Evolutionary conservation across 257 asterid genomes (phyloP), one percentile per base, ranked within the genome.

Genomic region (Penstemon eatonii): DNA sequence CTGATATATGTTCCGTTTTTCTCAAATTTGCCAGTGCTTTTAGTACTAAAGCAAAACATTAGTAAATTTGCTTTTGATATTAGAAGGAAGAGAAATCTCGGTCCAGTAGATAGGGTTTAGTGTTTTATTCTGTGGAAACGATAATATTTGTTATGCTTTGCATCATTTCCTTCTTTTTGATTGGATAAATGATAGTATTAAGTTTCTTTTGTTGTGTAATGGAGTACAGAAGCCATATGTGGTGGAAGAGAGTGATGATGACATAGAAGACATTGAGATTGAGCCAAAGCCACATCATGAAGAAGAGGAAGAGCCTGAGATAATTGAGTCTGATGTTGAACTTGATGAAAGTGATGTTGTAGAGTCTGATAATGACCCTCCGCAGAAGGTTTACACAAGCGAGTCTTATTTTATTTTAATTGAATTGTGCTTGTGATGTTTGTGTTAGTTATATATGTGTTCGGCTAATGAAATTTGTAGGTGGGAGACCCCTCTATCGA

Each of bases 401-500:
- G 1, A 6, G 13, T 12, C 47, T 4, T n/a, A 3, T 58, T 66
- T 18, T 52, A n/a, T 60, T 18, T 45, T 15, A 47, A 38, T 65
- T 68, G 18, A 11, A 25, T 55, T 40, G 8, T 63, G 37, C 38
- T 40, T 18, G 4, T 65, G 50, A 40, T 56, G 33, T 42, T 67
- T 59, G 19, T 52, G 43, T 49, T 67, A 36, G 65, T 72, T 11
- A 33, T 45, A 11, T 45, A 46, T 60, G 12, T 54, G 19, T 52
- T 64, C 46, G 38, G 51, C 49, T 4, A 5, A 25, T 73, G 54
- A 19, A 50, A 67, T 63, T 71, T 75, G 60, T 78, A 94, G 99
- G 91, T 90, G 96, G 99, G 99, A 49, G 97, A 90, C 65, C 57
- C 97, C 8, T 87, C 95, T 4, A 82, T 78, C 33, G 99, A 89